Evolutionary conservation across 2,329 filamentous ascomycete genomes (phyloP), one percentile per base, ranked within the genome.

Genomic region (Pseudogymnoascus sp.): DNA sequence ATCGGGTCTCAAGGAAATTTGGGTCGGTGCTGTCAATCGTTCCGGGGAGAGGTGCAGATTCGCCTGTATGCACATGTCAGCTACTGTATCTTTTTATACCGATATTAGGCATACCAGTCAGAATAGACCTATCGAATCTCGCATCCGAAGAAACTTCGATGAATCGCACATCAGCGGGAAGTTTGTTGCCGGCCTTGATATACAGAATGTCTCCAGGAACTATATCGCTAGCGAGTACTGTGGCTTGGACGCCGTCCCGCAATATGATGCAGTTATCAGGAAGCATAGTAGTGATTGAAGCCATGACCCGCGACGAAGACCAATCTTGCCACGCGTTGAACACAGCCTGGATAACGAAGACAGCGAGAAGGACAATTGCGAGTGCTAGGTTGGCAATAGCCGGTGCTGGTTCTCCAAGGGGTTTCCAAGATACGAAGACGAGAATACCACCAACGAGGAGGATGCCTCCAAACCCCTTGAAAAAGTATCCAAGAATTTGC

Each of bases 221-320:
- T 26, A 93, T 78, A 9, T 90, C 83, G 0, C 77, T 73, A 0
- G 84, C 85, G 2, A 78, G 74, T 3, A 84, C 75, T 15, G 77
- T 79, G 0, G 76, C 70, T 66, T 82, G 77, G 3, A 72, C 70
- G 1, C 85, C 82, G 67, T 89, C 83, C 19, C 89, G 83, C 6
- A 88, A 75, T 7, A 89, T 80, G 26, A 86, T 77, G 69, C 87
- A 90, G 64, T 85, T 80, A 68, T 91, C 88, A 0, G 89, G 89
- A n/a, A 93, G 79, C 88, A 93, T 90, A 17, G 83, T 87, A 59
- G 87, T 89, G 72, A 93, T 93, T 0, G 87, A 90, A 17, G 85
- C 83, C 90, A 93, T 93, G 63, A 91, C 88, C 4, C 86, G 79
- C 1, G 84, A 88, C 0, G 87, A 89, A 1, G 88, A 90, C 83